phyloP scores from a whole-genome alignment of 73 alveolate species.

The Paramecium biaurelia region DNA sequence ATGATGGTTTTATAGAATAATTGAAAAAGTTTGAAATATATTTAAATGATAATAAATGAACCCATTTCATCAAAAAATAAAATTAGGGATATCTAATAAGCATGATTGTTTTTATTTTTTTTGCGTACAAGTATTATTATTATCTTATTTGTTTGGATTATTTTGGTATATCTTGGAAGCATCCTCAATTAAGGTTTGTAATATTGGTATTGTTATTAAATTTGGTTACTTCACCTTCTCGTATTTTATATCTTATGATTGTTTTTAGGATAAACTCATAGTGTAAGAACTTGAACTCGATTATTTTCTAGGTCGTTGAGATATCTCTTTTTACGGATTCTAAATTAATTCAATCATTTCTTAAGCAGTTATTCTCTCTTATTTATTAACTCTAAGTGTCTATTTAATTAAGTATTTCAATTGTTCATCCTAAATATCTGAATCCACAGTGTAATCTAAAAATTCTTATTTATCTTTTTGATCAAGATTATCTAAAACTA shows the following conservation, averaged over 20 bases:
- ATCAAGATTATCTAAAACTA: background rate
- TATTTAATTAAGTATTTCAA: background rate
- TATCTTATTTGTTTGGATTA: background rate
- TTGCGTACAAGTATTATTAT: background rate
- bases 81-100: background rate
- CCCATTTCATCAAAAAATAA: background rate
- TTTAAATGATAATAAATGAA: background rate
- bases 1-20: constrained; percentile 85
- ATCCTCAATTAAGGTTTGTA: background rate
- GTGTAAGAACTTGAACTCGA: background rate
- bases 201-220: background rate
- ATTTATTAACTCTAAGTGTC: background rate
- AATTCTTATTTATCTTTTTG: background rate
- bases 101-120: background rate
- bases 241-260: too few relatives aligned
- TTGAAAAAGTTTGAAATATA: constrained; percentile 77
- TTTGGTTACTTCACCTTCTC: background rate
- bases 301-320: background rate
- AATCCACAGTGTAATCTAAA: background rate
- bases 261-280: too few relatives aligned
- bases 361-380: background rate
- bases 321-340: background rate
- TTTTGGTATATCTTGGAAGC: background rate
- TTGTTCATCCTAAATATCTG: background rate
- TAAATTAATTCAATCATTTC: background rate